A percentile compares a stretch with the other conserved stretches of the same genome.
Evolutionary conservation across 2,329 filamentous ascomycete species (phyloP).

Genomic region (Aspergillus viridinutans): DNA sequence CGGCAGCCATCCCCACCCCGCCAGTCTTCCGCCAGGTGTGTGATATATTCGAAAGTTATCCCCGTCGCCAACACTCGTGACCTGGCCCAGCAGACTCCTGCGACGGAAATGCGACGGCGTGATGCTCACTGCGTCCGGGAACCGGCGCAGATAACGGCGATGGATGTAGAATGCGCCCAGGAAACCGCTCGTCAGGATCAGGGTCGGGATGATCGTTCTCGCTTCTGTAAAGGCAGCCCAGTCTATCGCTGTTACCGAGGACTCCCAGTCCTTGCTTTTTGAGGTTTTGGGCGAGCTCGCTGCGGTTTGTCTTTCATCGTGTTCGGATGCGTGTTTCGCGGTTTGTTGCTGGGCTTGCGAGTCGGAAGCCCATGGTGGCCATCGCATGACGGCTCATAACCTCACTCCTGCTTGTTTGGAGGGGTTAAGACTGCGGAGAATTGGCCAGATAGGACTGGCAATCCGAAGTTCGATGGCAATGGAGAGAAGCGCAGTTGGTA

Average conservation of each 20-base stretch:
- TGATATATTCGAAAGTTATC: slow-evolving; percentile 95
- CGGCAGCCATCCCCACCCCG: slow-evolving; percentile 89
- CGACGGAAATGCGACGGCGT: slow-evolving; percentile 69
- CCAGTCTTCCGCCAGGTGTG: slow-evolving; percentile 80
- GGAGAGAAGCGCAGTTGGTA: not conserved
- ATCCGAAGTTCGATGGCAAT: not conserved
- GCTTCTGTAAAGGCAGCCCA: slow-evolving; percentile 37
- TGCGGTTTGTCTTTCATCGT: slow-evolving; percentile 16
- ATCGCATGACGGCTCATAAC: slow-evolving; percentile 44
- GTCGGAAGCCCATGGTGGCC: slow-evolving; percentile 45
- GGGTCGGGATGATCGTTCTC: slow-evolving; percentile 34
- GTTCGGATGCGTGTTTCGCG: slow-evolving; percentile 10
- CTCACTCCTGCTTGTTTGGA: slow-evolving; percentile 4
- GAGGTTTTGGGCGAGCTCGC: slow-evolving; percentile 16
- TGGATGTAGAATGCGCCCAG: slow-evolving; percentile 33
- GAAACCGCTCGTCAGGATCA: slow-evolving; percentile 37
- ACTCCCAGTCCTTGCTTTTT: slow-evolving; percentile 36
- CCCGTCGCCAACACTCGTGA: slow-evolving; percentile 92
- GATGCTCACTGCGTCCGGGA: slow-evolving; percentile 73
- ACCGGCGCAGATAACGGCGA: slow-evolving; percentile 67
- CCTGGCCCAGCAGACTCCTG: slow-evolving; percentile 74
- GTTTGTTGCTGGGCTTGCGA: slow-evolving; percentile 16
- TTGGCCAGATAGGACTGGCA: not conserved
- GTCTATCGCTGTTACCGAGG: slow-evolving; percentile 41
- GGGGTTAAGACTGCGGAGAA: too few relatives aligned